Evolutionary conservation across 768 basidiomycete genomes (phyloP), one percentile per base, ranked within the genome.

Genomic region (Cystofilobasidium ferigula): DNA sequence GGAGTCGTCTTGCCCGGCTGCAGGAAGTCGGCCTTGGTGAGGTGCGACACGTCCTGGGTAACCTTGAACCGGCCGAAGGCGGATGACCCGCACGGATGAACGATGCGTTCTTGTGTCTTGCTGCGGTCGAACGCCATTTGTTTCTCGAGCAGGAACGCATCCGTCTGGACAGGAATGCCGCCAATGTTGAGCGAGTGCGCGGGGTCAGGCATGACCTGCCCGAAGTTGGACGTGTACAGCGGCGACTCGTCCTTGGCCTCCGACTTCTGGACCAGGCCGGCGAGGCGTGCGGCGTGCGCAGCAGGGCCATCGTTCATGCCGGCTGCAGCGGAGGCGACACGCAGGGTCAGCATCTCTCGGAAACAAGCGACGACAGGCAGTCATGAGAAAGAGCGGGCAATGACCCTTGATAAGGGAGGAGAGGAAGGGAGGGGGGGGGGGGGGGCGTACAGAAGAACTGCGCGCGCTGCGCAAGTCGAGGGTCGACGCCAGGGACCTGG

Each of bases 291-390:
- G 22, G 74, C 74, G 16, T 70, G 72, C 32, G 47, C 62, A 4
- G 74, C 74, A 5, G 73, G 74, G 28, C 74, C 74, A 32, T 75
- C 73, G 69, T 75, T 75, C 61, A 75, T 54, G 14, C 73, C 74
- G 16, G 38, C 38, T 40, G 38, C 38, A 16, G 16, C 8, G 38
- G 38, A 40, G 38, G n/a, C n/a, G n/a, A n/a, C n/a, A n/a, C n/a
- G n/a, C n/a, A n/a, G n/a, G n/a, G n/a, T n/a, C n/a, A n/a, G n/a
- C n/a, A n/a, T n/a, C n/a, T n/a, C n/a, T n/a, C n/a, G n/a, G n/a
- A n/a, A n/a, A n/a, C n/a, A n/a, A n/a, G n/a, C n/a, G n/a, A n/a
- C 38, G 38, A 40, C 9, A 40, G 38, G 38, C 16, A 16, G 38
- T 8, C 16, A 16, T 8, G 38, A 9, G 38, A 16, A 40, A 40